Conservation (phyloP, 2,329 filamentous ascomycete species). For the Tolypocladium inflatum region DNA sequence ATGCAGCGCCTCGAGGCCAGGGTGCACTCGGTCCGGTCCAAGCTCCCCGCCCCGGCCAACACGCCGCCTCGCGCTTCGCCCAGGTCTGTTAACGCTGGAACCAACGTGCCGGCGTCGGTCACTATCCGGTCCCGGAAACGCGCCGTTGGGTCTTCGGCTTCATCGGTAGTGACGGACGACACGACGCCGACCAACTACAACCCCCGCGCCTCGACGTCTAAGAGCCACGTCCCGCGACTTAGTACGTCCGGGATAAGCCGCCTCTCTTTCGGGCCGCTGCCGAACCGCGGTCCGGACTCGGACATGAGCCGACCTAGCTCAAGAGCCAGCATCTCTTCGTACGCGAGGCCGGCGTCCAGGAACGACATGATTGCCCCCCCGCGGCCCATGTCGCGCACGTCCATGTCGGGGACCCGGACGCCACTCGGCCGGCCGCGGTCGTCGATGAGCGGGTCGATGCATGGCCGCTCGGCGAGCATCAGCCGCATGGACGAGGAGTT, state of each 20-base stretch:
- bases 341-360: slow-evolving; percentile 44
- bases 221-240: slow-evolving; percentile 46
- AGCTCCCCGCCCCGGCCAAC: slow-evolving; percentile 70
- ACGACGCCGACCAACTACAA: slow-evolving; percentile 33
- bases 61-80: slow-evolving; percentile 80
- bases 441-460: slow-evolving; percentile 56
- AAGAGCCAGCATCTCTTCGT: slow-evolving; percentile 53
- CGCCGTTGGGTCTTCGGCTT: slow-evolving; percentile 45
- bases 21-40: slow-evolving; percentile 84
- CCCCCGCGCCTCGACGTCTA: slow-evolving; percentile 23
- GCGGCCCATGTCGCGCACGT: slow-evolving; percentile 57
- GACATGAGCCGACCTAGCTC: slow-evolving; percentile 57
- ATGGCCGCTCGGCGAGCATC: slow-evolving; percentile 49
- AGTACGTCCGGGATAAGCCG: slow-evolving; percentile 54
- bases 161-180: slow-evolving; percentile 41
- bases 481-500: slow-evolving; percentile 41
- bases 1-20: slow-evolving; percentile 95
- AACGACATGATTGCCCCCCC: slow-evolving; percentile 43
- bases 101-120: slow-evolving; percentile 38
- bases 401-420: slow-evolving; percentile 50
- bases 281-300: slow-evolving; percentile 42
- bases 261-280: slow-evolving; percentile 53
- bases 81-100: slow-evolving; percentile 26
- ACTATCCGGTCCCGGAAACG: slow-evolving; percentile 64
- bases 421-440: slow-evolving; percentile 62